These are phyloP conservation scores for Phylloporus rhodoxanthus DNA, from an alignment of 768 basidiomycete genomes.

Conservation along the genomic window DNA sequence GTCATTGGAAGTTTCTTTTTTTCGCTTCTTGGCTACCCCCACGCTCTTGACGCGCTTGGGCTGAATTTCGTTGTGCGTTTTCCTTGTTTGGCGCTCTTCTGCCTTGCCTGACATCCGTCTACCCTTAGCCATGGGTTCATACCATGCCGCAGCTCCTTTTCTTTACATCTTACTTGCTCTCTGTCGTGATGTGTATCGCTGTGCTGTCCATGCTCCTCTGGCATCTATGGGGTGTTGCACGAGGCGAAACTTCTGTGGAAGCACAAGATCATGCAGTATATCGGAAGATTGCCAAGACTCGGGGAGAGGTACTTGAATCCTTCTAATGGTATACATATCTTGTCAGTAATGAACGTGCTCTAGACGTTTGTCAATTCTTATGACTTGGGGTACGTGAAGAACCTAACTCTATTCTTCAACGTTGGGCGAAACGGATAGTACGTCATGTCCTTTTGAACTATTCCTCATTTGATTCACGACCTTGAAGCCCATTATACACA, in stretches of 20 bases:
- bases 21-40: constrained; percentile 54
- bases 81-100: not conserved
- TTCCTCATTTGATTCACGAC: not conserved
- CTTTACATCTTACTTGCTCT: constrained; percentile 71
- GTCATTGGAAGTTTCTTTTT: constrained; percentile 63
- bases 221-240: constrained; percentile 64
- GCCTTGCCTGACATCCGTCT: not conserved
- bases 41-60: constrained; percentile 55
- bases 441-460: constrained; percentile 30
- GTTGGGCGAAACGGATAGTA: constrained; percentile 76
- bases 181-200: constrained; percentile 67
- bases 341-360: not conserved
- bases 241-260: constrained; percentile 88
- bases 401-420: constrained; percentile 85
- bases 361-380: constrained; percentile 87
- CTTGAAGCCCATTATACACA: constrained; percentile 61
- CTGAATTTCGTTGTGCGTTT: constrained; percentile 40
- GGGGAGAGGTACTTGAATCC: constrained; percentile 56
- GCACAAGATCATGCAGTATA: constrained; percentile 83
- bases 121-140: constrained; percentile 46
- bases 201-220: constrained; percentile 67
- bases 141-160: constrained; percentile 63
- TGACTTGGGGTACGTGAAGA: constrained; percentile 72
- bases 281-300: constrained; percentile 53
- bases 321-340: not conserved